These are phyloP conservation scores for Neoconidiobolus thromboides DNA, from an alignment of 371 early-diverging fungal genomes.

Conservation along the genomic window DNA sequence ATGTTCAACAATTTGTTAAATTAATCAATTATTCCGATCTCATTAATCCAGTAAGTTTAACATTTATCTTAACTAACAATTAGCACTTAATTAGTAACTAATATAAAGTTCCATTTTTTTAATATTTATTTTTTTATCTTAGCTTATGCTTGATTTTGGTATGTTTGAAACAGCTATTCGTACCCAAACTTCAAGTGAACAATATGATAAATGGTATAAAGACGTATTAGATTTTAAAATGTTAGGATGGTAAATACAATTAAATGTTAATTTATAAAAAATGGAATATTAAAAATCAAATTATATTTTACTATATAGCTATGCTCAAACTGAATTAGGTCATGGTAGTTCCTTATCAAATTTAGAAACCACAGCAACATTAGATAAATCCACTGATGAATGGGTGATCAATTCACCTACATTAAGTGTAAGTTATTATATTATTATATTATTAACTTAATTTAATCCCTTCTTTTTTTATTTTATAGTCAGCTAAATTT, in stretches of 20 bases:
- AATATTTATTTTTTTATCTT: no score
- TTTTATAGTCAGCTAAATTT: constrained; percentile 37
- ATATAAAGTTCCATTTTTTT: background rate
- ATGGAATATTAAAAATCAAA: no score
- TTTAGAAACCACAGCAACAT: constrained; percentile 67
- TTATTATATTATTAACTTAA: background rate
- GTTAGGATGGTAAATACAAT: constrained; percentile 25
- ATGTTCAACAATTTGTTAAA: background rate
- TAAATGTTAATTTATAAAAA: background rate
- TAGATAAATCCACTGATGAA: constrained; percentile 39
- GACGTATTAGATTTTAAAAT: constrained; percentile 30
- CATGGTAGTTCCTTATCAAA: constrained; percentile 40
- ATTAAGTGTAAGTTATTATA: constrained; percentile 17
- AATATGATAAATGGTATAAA: constrained; percentile 29
- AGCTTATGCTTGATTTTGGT: background rate
- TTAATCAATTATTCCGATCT: background rate
- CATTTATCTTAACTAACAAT: background rate
- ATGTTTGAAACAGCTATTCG: constrained; percentile 43
- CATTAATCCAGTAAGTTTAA: background rate
- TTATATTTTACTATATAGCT: constrained; percentile 4
- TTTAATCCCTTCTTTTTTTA: background rate
- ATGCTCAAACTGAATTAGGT: constrained; percentile 20
- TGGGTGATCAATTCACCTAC: constrained; percentile 64
- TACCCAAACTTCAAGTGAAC: constrained; percentile 35
- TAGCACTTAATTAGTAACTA: background rate